Base-by-base conservation (phyloP, 2,329 filamentous ascomycete species). In the Phoma sp. region DNA sequence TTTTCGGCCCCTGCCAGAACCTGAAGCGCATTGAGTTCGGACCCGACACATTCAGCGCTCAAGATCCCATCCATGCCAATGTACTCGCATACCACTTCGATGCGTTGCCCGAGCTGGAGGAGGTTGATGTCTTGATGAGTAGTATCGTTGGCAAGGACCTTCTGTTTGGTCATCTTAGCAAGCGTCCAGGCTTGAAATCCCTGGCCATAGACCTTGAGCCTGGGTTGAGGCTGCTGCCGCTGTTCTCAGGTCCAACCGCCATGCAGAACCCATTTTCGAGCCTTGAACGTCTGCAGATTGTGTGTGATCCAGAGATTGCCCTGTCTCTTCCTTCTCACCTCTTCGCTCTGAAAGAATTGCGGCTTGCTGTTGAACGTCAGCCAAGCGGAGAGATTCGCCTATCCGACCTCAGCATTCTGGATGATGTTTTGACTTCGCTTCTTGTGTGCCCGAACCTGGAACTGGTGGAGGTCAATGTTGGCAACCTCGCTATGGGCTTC, bases 151-250 rank as follows among this genome's bases (percentile, higher is more conserved):
- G 57, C 32, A 68, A 68, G 20, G 67, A 73, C 21, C 21, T 57
- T 2, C 38, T 73, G 7, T 73, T 74, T 47, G 39, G 43, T n/a
- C 60, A 57, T 12, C 53, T 73, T 14, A 66, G 60, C 47, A 62
- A 68, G 46, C 63, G 65, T 4, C 36, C 50, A 21, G 58, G 60
- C 12, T 53, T 74, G 9, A 56, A 65, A 48, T 55, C 48, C 4
- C 55, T 74, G n/a, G 65, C 73, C 37, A 67, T 72, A 14, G 68
- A 71, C 36, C 57, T 74, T 23, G 69, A 73, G 7, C 70, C 71
- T 15, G 64, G 66, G 2, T 9, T 67, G 23, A 36, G 61, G 32
- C 49, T 69, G 5, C 39, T 72, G 2, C 60, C 69, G 12, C 49
- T 59, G 7, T 58, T 74, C 10, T 45, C 56, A 18, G 61, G 60